Conservation (phyloP, 2,329 filamentous ascomycete genomes). For the Pseudocercospora ulei region DNA sequence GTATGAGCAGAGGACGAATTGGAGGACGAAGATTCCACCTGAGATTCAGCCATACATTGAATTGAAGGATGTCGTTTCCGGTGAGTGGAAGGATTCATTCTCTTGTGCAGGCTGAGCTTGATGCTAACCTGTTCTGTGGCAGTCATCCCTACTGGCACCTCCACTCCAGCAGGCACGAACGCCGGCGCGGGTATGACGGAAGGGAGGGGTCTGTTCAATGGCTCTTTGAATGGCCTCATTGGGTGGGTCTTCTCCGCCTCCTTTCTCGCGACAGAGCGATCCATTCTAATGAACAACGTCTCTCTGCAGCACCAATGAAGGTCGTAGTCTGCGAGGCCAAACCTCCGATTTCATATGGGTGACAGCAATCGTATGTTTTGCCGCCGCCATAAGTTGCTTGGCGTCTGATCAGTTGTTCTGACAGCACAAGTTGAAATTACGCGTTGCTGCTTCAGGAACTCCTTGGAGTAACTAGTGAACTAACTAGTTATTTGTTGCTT, state of each 20-base stretch:
- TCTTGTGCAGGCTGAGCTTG: too few species aligned
- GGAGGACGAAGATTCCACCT: constrained; percentile 2
- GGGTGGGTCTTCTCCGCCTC: too few species aligned
- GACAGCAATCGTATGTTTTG: constrained; percentile 4
- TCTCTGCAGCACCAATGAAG: neutral
- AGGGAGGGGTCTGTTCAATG: neutral
- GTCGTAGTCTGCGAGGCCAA: neutral
- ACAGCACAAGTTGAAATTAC: too few species aligned
- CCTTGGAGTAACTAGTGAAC: too few species aligned
- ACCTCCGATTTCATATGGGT: constrained; percentile 1
- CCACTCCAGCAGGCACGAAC: too few species aligned
- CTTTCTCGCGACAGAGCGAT: too few species aligned
- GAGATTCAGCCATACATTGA: constrained; percentile 1
- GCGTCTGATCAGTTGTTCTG: constrained; percentile 4
- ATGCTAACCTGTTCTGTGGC: too few species aligned
- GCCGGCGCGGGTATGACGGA: neutral
- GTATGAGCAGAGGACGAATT: constrained; percentile 10
- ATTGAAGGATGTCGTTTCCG: neutral
- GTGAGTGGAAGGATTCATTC: too few species aligned
- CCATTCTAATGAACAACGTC: neutral
- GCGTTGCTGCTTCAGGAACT: too few species aligned
- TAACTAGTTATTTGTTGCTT: too few species aligned
- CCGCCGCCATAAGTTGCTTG: constrained; percentile 1
- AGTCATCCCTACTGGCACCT: too few species aligned
- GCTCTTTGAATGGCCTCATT: too few species aligned